phyloP scores from a whole-genome alignment of 768 basidiomycete genomes.

The Cystobasidium onofrii region DNA sequence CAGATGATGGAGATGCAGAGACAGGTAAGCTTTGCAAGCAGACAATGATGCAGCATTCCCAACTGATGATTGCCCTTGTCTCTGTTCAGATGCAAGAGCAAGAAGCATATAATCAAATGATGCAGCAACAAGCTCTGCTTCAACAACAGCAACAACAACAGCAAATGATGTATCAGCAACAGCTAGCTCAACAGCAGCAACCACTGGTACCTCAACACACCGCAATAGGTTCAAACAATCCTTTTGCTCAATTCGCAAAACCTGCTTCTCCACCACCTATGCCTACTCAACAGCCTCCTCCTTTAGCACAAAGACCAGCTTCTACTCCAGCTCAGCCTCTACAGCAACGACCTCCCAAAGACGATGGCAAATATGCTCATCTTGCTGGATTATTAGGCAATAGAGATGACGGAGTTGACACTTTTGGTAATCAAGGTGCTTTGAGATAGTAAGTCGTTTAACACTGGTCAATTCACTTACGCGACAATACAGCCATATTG shows the following conservation, averaged over 20 bases:
- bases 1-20: slow-evolving; percentile 78
- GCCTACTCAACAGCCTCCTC: slow-evolving; percentile 39
- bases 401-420: slow-evolving; percentile 81
- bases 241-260: slow-evolving; percentile 59
- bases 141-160: slow-evolving; percentile 39
- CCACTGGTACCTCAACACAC: slow-evolving; percentile 46
- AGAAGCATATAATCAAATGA: slow-evolving; percentile 49
- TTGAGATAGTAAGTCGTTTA: slow-evolving; percentile 15
- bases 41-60: slow-evolving; percentile 40
- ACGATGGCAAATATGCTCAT: slow-evolving; percentile 63
- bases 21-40: slow-evolving; percentile 52
- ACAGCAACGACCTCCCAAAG: slow-evolving; percentile 40
- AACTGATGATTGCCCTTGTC: slow-evolving; percentile 28
- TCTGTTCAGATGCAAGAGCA: slow-evolving; percentile 64
- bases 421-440: slow-evolving; percentile 48
- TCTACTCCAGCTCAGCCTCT: slow-evolving; percentile 46
- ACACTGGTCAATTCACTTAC: background rate
- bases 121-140: slow-evolving; percentile 38
- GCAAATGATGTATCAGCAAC: slow-evolving; percentile 33
- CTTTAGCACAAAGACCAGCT: slow-evolving; percentile 47
- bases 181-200: slow-evolving; percentile 41
- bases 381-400: slow-evolving; percentile 78
- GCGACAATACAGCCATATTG: background rate
- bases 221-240: slow-evolving; percentile 78
- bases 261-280: slow-evolving; percentile 36